Conservation (phyloP, 768 basidiomycete species). For the Suillus subluteus region DNA sequence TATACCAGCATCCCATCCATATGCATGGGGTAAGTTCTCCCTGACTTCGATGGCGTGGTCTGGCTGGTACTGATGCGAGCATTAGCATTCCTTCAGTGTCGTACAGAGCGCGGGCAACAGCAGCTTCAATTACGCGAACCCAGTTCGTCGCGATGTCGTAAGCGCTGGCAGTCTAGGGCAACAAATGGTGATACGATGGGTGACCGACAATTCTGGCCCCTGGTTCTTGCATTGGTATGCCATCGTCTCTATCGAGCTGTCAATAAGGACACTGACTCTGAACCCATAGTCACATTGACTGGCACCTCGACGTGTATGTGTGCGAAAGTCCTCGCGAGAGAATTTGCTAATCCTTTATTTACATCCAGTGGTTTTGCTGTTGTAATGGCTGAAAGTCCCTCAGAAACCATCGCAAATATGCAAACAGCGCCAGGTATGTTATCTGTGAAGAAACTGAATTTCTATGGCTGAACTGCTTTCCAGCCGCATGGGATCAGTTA, state of each 20-base stretch:
- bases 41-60: not conserved
- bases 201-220: conserved; percentile 56
- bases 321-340: not conserved
- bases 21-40: conserved; percentile 42
- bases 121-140: not conserved
- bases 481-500: conserved; percentile 29
- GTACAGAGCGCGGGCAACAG: conserved; percentile 42
- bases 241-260: not conserved
- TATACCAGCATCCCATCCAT: conserved; percentile 44
- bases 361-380: conserved; percentile 34
- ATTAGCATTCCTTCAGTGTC: conserved; percentile 49
- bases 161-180: not conserved
- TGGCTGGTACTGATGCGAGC: not conserved
- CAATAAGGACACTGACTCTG: not conserved
- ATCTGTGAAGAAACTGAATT: not conserved
- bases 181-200: not conserved
- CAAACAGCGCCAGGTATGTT: not conserved
- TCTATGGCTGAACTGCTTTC: not conserved
- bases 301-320: conserved; percentile 24
- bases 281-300: conserved; percentile 20
- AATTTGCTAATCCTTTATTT: not conserved
- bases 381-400: conserved; percentile 32
- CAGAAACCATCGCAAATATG: not conserved
- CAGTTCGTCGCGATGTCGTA: not conserved
- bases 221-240: conserved; percentile 33